Evolutionary conservation across 169 alveolate genomes (phyloP).

Genomic region (Eimeria necatrix): DNA sequence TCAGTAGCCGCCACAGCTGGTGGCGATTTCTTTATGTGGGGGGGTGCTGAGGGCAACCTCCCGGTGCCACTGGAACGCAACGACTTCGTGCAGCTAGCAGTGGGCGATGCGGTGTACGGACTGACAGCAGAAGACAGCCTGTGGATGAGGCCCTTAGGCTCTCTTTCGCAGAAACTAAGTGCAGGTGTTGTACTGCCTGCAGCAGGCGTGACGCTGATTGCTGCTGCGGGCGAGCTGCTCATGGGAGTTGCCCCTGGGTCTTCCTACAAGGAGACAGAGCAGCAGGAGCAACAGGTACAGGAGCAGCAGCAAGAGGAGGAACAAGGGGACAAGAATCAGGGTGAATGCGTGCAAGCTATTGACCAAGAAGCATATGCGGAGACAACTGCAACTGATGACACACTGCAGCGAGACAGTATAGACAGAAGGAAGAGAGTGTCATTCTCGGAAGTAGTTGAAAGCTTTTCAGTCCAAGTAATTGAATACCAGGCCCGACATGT

Average conservation of each 20-base stretch:
- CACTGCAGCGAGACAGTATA: neutral
- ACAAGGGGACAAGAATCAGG: neutral
- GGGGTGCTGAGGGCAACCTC: neutral
- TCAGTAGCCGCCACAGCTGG: conserved; percentile 55
- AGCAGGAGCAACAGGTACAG: neutral
- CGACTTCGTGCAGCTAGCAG: neutral
- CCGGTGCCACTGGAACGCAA: neutral
- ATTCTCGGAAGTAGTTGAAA: conserved; percentile 9
- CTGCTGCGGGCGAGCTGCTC: neutral
- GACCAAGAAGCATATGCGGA: no score
- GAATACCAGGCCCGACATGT: no score
- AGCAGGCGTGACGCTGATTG: neutral
- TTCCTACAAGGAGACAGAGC: neutral
- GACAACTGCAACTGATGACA: neutral
- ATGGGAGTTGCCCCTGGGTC: conserved; percentile 21
- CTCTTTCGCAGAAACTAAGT: neutral
- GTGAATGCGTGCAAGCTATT: neutral
- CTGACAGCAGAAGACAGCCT: neutral
- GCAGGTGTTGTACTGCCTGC: neutral
- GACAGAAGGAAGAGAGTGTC: conserved; percentile 19
- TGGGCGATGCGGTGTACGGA: conserved; percentile 13
- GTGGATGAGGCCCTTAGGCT: neutral
- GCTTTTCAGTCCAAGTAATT: neutral
- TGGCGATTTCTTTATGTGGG: conserved; percentile 30
- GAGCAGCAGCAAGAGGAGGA: neutral